These are phyloP conservation scores for Protomyces lactucae-debilis DNA, from an alignment of 1,139 yeast species.

Conservation along the genomic window DNA sequence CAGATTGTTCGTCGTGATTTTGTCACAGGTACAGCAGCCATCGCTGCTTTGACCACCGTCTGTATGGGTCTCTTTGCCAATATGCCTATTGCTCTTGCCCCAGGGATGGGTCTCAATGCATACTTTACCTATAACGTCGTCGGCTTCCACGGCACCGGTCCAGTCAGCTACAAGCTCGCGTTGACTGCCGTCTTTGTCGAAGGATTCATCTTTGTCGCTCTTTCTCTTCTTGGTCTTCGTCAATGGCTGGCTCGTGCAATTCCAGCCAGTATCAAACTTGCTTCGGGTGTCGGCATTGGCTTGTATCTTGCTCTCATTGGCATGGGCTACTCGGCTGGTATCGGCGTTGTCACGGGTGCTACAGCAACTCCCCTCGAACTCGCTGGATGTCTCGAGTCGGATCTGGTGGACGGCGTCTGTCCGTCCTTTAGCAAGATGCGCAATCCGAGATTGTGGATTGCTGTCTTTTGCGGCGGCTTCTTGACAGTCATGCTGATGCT, in stretches of 20 bases:
- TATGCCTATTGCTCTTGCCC: slow-evolving; percentile 34
- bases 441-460: slow-evolving; percentile 32
- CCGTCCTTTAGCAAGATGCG: slow-evolving; percentile 28
- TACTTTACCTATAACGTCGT: slow-evolving; percentile 34
- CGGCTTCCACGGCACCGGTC: slow-evolving; percentile 33
- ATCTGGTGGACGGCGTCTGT: slow-evolving; percentile 29
- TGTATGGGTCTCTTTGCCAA: slow-evolving; percentile 34
- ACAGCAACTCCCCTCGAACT: slow-evolving; percentile 32
- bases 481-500: slow-evolving; percentile 32
- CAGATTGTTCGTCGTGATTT: slow-evolving; percentile 32
- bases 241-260: slow-evolving; percentile 34
- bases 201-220: slow-evolving; percentile 33
- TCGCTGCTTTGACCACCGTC: slow-evolving; percentile 31
- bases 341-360: slow-evolving; percentile 32
- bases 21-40: slow-evolving; percentile 33
- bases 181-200: slow-evolving; percentile 34
- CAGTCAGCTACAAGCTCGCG: slow-evolving; percentile 31
- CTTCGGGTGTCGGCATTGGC: slow-evolving; percentile 34
- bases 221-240: slow-evolving; percentile 32
- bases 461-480: slow-evolving; percentile 33
- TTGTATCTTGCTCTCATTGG: slow-evolving; percentile 33
- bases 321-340: slow-evolving; percentile 32
- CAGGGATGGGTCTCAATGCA: slow-evolving; percentile 34
- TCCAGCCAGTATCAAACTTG: slow-evolving; percentile 32
- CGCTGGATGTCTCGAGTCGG: slow-evolving; percentile 31